A percentile compares a stretch with the other conserved stretches of the same genome.
Conservation (phyloP, 352 stramenopile genomes). For the Phytopythium litorale region DNA sequence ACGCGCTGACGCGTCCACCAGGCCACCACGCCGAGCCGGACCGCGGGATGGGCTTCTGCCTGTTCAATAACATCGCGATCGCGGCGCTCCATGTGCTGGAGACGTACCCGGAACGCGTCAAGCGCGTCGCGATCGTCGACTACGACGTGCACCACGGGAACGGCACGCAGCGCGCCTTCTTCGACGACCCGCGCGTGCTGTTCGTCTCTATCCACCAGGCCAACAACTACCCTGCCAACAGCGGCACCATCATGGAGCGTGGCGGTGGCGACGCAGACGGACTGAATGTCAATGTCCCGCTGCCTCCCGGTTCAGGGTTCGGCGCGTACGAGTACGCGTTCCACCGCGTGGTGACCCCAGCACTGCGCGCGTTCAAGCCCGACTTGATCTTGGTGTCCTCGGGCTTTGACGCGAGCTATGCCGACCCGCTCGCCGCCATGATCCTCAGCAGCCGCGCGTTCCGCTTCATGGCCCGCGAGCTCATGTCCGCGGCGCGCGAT, state of each 20-base stretch:
- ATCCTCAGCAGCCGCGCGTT: constrained; percentile 79
- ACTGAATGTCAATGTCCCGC: constrained; percentile 82
- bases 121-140: constrained; percentile 93
- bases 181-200: constrained; percentile 65
- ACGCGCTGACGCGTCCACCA: constrained; percentile 64
- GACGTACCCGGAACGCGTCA: constrained; percentile 63
- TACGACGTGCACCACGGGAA: constrained; percentile 97
- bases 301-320: constrained; percentile 70
- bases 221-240: constrained; percentile 78
- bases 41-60: constrained; percentile 65
- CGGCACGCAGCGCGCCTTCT: constrained; percentile 92
- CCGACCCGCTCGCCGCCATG: constrained; percentile 80
- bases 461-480: constrained; percentile 51
- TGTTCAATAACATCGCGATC: constrained; percentile 75
- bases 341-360: constrained; percentile 56
- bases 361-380: constrained; percentile 62
- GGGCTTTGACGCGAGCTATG: constrained; percentile 76
- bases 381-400: constrained; percentile 79
- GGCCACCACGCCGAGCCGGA: constrained; percentile 62
- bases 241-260: constrained; percentile 35
- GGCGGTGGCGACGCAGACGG: constrained; percentile 32
- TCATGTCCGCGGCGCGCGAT: constrained; percentile 39
- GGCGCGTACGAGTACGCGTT: constrained; percentile 78
- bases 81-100: constrained; percentile 42
- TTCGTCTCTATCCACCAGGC: constrained; percentile 80